These are phyloP conservation scores for Xylariaceae sp. DNA, from an alignment of 2,329 filamentous ascomycete species.

Conservation along the genomic window DNA sequence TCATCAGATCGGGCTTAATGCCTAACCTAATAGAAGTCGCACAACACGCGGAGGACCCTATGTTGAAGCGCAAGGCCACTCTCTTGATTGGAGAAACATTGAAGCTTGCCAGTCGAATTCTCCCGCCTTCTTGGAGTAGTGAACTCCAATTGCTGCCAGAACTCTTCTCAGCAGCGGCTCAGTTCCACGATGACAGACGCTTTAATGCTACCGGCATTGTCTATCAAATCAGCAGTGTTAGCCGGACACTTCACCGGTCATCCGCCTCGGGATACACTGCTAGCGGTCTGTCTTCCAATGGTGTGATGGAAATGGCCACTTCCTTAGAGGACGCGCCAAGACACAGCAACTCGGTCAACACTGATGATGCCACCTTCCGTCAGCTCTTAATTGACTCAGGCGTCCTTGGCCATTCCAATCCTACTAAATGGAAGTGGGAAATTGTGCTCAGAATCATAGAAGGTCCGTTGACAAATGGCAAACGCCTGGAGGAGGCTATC, in stretches of 20 bases:
- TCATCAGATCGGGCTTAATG: conserved; percentile 81
- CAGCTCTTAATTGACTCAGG: conserved; percentile 77
- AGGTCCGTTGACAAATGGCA: conserved; percentile 87
- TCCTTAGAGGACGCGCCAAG: conserved; percentile 64
- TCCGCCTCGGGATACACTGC: conserved; percentile 55
- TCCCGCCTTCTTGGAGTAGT: conserved; percentile 82
- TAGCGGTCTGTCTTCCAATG: conserved; percentile 48
- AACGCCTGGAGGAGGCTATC: conserved; percentile 90
- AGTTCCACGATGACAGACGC: conserved; percentile 72
- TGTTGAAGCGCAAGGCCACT: conserved; percentile 85
- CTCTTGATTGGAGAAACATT: conserved; percentile 89
- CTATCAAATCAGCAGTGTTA: conserved; percentile 98
- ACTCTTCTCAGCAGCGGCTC: conserved; percentile 77
- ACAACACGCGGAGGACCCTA: conserved; percentile 69
- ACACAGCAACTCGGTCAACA: conserved; percentile 53
- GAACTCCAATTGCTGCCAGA: conserved; percentile 87
- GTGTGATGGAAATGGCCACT: conserved; percentile 54
- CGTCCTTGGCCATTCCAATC: conserved; percentile 88
- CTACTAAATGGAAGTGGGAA: conserved; percentile 97
- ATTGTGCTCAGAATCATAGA: conserved; percentile 89
- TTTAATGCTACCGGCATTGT: conserved; percentile 88
- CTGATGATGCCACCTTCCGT: conserved; percentile 68
- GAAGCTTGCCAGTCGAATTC: conserved; percentile 83
- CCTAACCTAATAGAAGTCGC: conserved; percentile 67
- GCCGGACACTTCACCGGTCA: conserved; percentile 86